Percentiles rank a stretch among this genome's conserved stretches.
These are phyloP conservation scores for Herpotrichia juniperi DNA, from an alignment of 2,329 filamentous ascomycete species.

Conservation along the genomic window DNA sequence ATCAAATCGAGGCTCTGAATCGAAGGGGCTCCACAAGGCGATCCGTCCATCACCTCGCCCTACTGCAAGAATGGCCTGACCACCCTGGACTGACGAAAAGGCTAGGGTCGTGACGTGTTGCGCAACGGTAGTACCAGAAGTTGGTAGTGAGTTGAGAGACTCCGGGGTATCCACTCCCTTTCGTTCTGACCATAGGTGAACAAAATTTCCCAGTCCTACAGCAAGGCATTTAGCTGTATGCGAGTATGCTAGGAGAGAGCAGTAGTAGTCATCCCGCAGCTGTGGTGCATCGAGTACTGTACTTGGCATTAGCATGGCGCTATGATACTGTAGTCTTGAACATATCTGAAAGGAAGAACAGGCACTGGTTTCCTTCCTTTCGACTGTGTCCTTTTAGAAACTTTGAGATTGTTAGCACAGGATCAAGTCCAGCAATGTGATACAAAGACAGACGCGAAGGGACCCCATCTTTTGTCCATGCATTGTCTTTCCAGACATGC, in stretches of 20 bases:
- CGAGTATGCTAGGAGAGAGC: constrained; percentile 87
- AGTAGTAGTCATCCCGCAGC: constrained; percentile 95
- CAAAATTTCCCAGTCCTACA: constrained; percentile 76
- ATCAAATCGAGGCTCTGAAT: constrained; percentile 74
- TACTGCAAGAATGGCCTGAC: constrained; percentile 81
- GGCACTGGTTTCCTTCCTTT: constrained; percentile 59
- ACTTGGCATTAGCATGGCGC: constrained; percentile 37
- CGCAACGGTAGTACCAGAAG: constrained; percentile 27
- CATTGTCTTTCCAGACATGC: constrained; percentile 49
- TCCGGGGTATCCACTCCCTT: constrained; percentile 68
- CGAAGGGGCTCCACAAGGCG: constrained; percentile 77
- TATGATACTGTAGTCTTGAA: constrained; percentile 14
- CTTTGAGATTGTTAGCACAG: constrained; percentile 23
- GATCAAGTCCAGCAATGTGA: neutral
- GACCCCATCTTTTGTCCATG: constrained; percentile 46
- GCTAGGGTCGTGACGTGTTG: constrained; percentile 79
- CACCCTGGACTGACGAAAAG: constrained; percentile 81
- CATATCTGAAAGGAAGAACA: constrained; percentile 77
- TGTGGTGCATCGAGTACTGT: constrained; percentile 86
- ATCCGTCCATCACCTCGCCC: constrained; percentile 80
- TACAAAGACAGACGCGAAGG: constrained; percentile 38
- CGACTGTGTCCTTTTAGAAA: constrained; percentile 31
- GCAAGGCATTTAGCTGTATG: constrained; percentile 75
- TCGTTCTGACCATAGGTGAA: constrained; percentile 89
- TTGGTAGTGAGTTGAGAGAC: constrained; percentile 58